Percentiles rank a stretch among this genome's conserved stretches.
phyloP scores from a whole-genome alignment of 1,284 basidiomycete species.

The Bondarzewia mesenterica region DNA sequence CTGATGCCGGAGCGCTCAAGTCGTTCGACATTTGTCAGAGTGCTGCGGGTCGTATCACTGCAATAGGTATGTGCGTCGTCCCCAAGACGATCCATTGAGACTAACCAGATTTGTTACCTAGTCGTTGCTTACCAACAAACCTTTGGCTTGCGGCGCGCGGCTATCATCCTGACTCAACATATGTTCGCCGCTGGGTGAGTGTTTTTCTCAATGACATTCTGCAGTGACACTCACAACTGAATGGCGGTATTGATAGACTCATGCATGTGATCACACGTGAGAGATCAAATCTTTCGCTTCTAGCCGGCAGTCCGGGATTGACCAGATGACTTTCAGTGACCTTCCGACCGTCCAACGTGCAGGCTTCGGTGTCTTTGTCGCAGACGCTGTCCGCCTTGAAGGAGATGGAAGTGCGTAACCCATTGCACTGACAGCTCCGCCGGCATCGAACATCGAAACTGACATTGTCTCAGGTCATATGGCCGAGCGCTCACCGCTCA shows the following conservation, averaged over 20 bases:
- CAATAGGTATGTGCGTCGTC: conserved; percentile 41
- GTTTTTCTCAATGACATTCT: background rate
- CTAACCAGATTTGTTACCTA: conserved; percentile 17
- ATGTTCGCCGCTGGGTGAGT: conserved; percentile 70
- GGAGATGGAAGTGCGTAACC: conserved; percentile 54
- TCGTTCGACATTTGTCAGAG: conserved; percentile 73
- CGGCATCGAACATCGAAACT: conserved; percentile 15
- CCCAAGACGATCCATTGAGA: background rate
- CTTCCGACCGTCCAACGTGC: conserved; percentile 57
- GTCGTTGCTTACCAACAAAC: conserved; percentile 52
- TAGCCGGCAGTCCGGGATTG: background rate
- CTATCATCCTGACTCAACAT: conserved; percentile 69
- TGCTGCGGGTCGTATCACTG: conserved; percentile 68
- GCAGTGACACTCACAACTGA: conserved; percentile 8
- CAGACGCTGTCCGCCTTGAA: conserved; percentile 63
- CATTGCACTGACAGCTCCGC: background rate
- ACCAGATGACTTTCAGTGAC: conserved; percentile 39
- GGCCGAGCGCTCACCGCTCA: conserved; percentile 70
- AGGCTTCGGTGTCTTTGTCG: conserved; percentile 58
- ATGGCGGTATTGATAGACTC: conserved; percentile 40
- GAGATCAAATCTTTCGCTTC: conserved; percentile 19
- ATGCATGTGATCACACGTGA: conserved; percentile 76
- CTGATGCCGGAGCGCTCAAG: conserved; percentile 34
- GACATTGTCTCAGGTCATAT: conserved; percentile 35
- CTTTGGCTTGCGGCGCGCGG: conserved; percentile 54